These are phyloP conservation scores for Pyricularia sp. DNA, from an alignment of 2,329 filamentous ascomycete genomes.

Conservation along the genomic window DNA sequence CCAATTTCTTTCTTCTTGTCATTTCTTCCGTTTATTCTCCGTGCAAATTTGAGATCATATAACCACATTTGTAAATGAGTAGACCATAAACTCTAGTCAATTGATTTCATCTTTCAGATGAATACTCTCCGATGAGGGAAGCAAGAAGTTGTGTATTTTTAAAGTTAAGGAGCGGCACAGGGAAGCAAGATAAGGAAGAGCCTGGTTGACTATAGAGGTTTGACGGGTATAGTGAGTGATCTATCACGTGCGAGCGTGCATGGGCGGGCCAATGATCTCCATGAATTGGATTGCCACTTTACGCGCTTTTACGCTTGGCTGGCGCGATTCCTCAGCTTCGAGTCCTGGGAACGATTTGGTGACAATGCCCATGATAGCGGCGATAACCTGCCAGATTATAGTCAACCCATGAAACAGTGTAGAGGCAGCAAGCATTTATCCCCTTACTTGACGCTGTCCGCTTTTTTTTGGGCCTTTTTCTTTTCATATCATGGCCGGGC, in stretches of 20 bases:
- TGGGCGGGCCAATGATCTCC: neutral
- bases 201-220: no score
- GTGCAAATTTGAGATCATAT: no score
- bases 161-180: no score
- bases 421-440: neutral
- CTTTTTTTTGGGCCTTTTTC: neutral
- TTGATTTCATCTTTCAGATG: neutral
- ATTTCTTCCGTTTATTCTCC: no score
- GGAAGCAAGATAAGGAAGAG: no score
- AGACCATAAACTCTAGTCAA: neutral
- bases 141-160: no score
- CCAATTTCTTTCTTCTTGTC: neutral
- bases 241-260: neutral
- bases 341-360: neutral
- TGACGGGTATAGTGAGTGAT: neutral
- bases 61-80: no score
- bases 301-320: neutral
- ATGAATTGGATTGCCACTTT: neutral
- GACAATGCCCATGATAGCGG: neutral
- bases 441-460: neutral
- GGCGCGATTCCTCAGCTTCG: neutral
- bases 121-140: neutral
- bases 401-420: neutral
- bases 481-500: constrained; percentile 23
- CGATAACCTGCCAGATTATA: neutral